phyloP scores from a whole-genome alignment of 148 eudicot species.

The Mesembryanthemum crystallinum region DNA sequence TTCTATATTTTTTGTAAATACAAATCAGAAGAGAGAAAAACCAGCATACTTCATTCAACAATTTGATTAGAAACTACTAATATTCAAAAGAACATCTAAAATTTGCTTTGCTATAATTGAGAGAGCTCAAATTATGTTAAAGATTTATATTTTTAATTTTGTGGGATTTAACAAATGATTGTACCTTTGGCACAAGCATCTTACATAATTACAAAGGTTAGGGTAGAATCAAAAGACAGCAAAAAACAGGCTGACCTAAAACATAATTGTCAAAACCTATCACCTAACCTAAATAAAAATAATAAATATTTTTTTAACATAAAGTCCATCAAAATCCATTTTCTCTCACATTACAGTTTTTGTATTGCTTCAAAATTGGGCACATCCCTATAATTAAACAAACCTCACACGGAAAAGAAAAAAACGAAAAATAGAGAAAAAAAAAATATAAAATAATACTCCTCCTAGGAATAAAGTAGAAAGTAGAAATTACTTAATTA shows the following conservation, averaged over 20 bases:
- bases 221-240: constrained; percentile 7
- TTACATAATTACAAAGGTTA: not conserved
- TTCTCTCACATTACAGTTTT: constrained; percentile 25
- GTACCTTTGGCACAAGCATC: not conserved
- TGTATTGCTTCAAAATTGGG: constrained; percentile 12
- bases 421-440: too few relatives aligned
- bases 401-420: not conserved
- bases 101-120: too few relatives aligned
- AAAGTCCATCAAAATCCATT: not conserved
- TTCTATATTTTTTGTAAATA: too few relatives aligned
- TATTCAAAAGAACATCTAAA: too few relatives aligned
- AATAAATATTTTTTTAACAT: not conserved
- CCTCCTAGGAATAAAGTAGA: not conserved
- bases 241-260: constrained; percentile 13
- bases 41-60: too few relatives aligned
- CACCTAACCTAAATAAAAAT: not conserved
- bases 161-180: not conserved
- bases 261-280: not conserved
- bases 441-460: not conserved
- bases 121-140: too few relatives aligned
- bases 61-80: too few relatives aligned
- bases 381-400: not conserved
- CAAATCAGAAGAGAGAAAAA: too few relatives aligned
- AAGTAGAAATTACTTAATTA: not conserved
- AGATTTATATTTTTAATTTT: not conserved